Evolutionary conservation across 2,329 filamentous ascomycete genomes (phyloP), one percentile per base, ranked within the genome.

Genomic region (Alternaria ethzedia): DNA sequence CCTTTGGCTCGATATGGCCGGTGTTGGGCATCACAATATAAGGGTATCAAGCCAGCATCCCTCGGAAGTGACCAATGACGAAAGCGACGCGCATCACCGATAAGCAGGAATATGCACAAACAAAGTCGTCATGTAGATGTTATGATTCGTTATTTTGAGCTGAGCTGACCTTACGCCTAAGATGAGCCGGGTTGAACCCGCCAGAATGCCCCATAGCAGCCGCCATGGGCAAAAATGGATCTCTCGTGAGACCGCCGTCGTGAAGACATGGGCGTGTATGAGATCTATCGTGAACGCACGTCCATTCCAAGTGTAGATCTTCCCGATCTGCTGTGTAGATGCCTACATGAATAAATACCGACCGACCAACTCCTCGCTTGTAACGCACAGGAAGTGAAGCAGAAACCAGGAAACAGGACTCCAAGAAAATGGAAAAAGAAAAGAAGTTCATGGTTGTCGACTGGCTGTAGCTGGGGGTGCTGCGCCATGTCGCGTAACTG

Each of bases 361-460:
- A 54, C 64, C 63, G 52, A 54, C 64, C 61, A 66, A 74, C 71
- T 73, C 70, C 71, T 71, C 70, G 71, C 71, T 72, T 55, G 44
- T 54, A 61, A 69, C 50, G 59, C 45, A 60, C 25, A 61, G 44
- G 47, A 36, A 32, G 45, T 41, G 49, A 57, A 46, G 44, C 60
- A 23, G 30, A 23, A 54, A 59, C 28, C 28, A 55, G 36, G 28
- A 30, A 57, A 61, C 23, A 13, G 60, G 52, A 56, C 45, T 60
- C 41, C 58, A 68, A 57, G 54, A 23, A 51, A 26, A 67, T 41
- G 46, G 43, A 32, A 62, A 52, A 60, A 54, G 21, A 55, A 61
- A 49, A 57, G 17, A 17, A n/a, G 30, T 26, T 54, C 28, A 23
- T 41, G 46, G 51, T 58, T 45, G 44, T 36, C 25, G 32, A 52